phyloP scores from a whole-genome alignment of 495 filamentous ascomycete genomes.

The Penicillium taxi region DNA sequence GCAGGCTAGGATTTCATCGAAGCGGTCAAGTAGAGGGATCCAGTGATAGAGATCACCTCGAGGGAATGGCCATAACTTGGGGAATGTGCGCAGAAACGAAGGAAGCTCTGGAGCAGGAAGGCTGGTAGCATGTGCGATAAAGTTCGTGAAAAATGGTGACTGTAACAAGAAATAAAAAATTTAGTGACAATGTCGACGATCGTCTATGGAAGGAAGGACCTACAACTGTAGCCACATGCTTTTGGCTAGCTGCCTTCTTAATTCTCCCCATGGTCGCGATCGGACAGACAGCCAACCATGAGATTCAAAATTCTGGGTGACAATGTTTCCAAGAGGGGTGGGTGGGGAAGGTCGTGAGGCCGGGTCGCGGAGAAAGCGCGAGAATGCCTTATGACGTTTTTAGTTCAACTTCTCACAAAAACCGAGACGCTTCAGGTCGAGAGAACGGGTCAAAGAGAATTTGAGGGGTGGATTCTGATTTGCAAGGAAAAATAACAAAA shows the following conservation, averaged over 20 bases:
- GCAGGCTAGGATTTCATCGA: slow-evolving; percentile 78
- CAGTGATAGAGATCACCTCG: slow-evolving; percentile 96
- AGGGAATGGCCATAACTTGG: slow-evolving; percentile 88
- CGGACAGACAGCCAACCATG: slow-evolving; percentile 39
- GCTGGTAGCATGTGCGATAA: slow-evolving; percentile 59
- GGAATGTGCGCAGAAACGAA: slow-evolving; percentile 67
- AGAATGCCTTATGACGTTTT: slow-evolving; percentile 42
- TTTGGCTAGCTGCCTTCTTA: slow-evolving; percentile 83
- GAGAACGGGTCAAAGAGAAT: neutral
- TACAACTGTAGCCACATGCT: slow-evolving; percentile 92
- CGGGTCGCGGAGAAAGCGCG: slow-evolving; percentile 32
- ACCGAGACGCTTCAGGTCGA: slow-evolving; percentile 16
- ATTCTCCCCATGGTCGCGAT: slow-evolving; percentile 79
- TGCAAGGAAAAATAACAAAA: no score
- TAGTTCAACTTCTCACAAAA: slow-evolving; percentile 25
- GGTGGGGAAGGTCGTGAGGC: slow-evolving; percentile 23
- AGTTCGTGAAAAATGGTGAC: slow-evolving; percentile 81
- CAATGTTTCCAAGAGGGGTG: slow-evolving; percentile 26
- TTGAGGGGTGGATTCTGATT: neutral
- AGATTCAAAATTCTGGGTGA: slow-evolving; percentile 28
- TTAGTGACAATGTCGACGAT: slow-evolving; percentile 13
- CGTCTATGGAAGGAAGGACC: slow-evolving; percentile 26
- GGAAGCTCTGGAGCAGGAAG: slow-evolving; percentile 69
- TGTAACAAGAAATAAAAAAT: slow-evolving; percentile 34
- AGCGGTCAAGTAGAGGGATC: slow-evolving; percentile 90